A percentile compares a stretch with the other conserved stretches of the same genome.
Evolutionary conservation across 2,329 filamentous ascomycete genomes (phyloP).

Genomic region (Colletotrichum paranaense): DNA sequence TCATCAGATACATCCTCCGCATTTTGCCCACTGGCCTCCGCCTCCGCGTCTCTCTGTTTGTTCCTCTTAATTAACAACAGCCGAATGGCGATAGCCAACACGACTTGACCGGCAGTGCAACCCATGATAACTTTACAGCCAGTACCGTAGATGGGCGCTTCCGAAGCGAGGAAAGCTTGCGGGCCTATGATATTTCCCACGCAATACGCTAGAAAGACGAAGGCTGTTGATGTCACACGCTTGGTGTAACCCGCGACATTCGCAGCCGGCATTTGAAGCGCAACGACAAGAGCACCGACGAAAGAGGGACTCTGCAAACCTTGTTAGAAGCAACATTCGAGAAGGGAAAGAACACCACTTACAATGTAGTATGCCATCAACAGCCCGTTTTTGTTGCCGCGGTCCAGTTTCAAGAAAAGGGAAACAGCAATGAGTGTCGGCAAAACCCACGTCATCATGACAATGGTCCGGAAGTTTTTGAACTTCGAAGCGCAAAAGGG

Average conservation of each 20-base stretch:
- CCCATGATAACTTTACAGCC: slow-evolving; percentile 62
- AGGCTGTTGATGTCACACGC: slow-evolving; percentile 54
- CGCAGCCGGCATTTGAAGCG: slow-evolving; percentile 61
- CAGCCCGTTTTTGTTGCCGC: slow-evolving; percentile 45
- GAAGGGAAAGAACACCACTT: slow-evolving; percentile 52
- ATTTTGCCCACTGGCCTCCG: slow-evolving; percentile 43
- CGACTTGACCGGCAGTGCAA: slow-evolving; percentile 54
- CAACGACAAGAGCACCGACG: slow-evolving; percentile 59
- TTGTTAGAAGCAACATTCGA: slow-evolving; percentile 53
- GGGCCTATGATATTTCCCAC: slow-evolving; percentile 51
- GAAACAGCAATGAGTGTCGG: slow-evolving; percentile 51
- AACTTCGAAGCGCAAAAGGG: slow-evolving; percentile 62
- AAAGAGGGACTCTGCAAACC: slow-evolving; percentile 45
- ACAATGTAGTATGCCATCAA: slow-evolving; percentile 55
- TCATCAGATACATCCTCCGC: slow-evolving; percentile 46
- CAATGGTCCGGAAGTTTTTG: slow-evolving; percentile 60
- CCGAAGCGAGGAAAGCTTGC: slow-evolving; percentile 48
- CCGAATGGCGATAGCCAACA: slow-evolving; percentile 48
- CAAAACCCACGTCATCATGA: slow-evolving; percentile 63
- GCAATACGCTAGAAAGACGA: slow-evolving; percentile 58
- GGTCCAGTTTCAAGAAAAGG: slow-evolving; percentile 56
- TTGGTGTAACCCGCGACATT: slow-evolving; percentile 62
- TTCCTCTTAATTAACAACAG: slow-evolving; percentile 49
- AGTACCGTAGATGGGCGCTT: slow-evolving; percentile 57
- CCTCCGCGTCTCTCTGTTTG: slow-evolving; percentile 48